A percentile compares a stretch with the other conserved stretches of the same genome.
phyloP scores from a whole-genome alignment of 768 basidiomycete species.

The Piloderma croceum region DNA sequence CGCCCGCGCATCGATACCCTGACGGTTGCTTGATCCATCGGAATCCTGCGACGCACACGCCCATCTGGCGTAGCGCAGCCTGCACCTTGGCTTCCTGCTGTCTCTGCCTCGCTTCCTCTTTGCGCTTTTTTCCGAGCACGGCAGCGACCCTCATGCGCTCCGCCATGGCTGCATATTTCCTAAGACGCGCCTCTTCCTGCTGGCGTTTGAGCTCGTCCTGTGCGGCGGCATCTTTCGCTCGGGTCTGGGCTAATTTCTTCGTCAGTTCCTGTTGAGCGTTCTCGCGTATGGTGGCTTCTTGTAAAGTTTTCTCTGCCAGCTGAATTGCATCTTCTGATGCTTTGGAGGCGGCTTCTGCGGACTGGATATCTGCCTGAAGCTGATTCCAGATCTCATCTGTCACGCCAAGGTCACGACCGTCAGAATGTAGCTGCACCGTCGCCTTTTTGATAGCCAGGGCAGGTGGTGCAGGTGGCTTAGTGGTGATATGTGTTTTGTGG shows the following conservation, averaged over 20 bases:
- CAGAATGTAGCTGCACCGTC: not conserved
- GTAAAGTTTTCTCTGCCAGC: not conserved
- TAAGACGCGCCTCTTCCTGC: constrained; percentile 24
- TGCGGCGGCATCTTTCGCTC: constrained; percentile 1
- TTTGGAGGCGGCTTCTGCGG: constrained; percentile 24
- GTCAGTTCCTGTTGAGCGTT: not conserved
- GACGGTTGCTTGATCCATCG: constrained; percentile 18
- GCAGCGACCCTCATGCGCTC: constrained; percentile 15
- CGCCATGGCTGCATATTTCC: constrained; percentile 17
- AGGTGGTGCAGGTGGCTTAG: not conserved
- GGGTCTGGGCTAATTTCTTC: not conserved
- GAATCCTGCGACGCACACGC: constrained; percentile 19
- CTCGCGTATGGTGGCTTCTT: not conserved
- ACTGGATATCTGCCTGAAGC: constrained; percentile 37
- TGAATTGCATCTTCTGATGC: constrained; percentile 15
- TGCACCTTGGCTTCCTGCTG: constrained; percentile 17
- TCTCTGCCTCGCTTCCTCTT: constrained; percentile 7
- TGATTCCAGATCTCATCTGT: constrained; percentile 46
- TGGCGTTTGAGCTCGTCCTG: constrained; percentile 20
- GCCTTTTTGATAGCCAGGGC: not conserved
- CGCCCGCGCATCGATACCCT: constrained; percentile 21
- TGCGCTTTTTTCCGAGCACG: constrained; percentile 19
- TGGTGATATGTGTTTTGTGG: not conserved
- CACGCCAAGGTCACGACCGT: constrained; percentile 45
- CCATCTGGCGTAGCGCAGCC: constrained; percentile 14